Evolutionary conservation across 2,329 filamentous ascomycete species (phyloP), one percentile per base, ranked within the genome.

Genomic region (Macrophomina tecta): DNA sequence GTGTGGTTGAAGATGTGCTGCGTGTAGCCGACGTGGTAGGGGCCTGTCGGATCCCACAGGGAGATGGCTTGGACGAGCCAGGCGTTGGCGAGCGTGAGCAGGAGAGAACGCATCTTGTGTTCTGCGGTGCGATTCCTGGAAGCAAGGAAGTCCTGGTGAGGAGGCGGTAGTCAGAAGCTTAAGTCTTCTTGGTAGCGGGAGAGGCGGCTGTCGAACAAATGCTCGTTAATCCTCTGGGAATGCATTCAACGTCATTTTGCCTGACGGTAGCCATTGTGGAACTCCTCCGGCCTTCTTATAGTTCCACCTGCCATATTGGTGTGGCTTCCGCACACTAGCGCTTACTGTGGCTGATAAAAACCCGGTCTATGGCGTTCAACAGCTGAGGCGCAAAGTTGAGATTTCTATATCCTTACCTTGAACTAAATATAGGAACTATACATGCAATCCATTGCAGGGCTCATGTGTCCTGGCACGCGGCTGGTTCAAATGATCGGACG

Each of bases 1-100:
- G 67, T 73, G 58, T 73, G 70, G 66, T 72, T 70, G 69, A 76
- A 72, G 36, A 74, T 53, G 45, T 74, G 69, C 30, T 75, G 72
- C 5, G 65, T 72, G 46, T 69, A 70, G 2, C 72, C 74, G 3
- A 75, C 73, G 16, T 72, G 68, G 56, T 73, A 75, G 0, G 70
- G 71, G 7, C 73, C 73, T 11, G 66, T 70, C 8, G 72, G 73
- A 5, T 62, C 58, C 58, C 58, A 62, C 9, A 62, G 9, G n/a
- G 45, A 38, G 12, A 62, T 51, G 2, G 58, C 58, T 6, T 16
- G n/a, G 3, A 12, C 42, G 11, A 51, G 16, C 30, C 30, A 28
- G 1, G 46, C 8, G 6, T 8, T 6, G 9, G 9, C 11, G 4
- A 62, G 11, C 3, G 18, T 12, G 11, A 49, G 9, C 30, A 28